Conservation (phyloP, 106 monocot species). For the Phalaenopsis aphrodite region DNA sequence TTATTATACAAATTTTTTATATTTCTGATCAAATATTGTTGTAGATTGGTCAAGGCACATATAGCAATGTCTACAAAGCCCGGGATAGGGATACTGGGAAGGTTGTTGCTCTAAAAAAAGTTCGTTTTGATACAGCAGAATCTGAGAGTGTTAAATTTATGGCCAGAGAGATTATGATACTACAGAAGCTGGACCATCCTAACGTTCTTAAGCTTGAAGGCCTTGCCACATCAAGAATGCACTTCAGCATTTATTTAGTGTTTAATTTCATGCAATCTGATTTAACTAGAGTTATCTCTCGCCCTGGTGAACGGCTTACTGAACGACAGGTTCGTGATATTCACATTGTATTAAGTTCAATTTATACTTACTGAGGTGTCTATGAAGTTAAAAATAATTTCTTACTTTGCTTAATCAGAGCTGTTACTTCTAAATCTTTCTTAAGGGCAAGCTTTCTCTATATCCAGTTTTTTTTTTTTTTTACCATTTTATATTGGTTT, state of each 20-base stretch:
- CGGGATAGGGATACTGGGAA: slow-evolving; percentile 37
- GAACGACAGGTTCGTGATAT: slow-evolving; percentile 23
- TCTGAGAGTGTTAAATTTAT: slow-evolving; percentile 42
- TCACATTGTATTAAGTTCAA: background rate
- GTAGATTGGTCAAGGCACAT: slow-evolving; percentile 43
- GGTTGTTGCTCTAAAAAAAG: slow-evolving; percentile 38
- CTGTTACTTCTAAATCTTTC: background rate
- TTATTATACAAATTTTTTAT: background rate
- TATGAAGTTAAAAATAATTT: background rate
- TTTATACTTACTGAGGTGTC: background rate
- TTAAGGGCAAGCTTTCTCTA: background rate
- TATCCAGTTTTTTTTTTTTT: background rate
- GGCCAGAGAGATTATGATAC: slow-evolving; percentile 39
- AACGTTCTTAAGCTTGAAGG: slow-evolving; percentile 44
- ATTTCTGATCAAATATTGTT: background rate
- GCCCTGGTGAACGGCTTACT: slow-evolving; percentile 14
- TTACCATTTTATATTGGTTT: background rate
- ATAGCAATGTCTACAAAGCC: slow-evolving; percentile 40
- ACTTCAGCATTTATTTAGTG: slow-evolving; percentile 35
- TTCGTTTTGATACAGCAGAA: slow-evolving; percentile 33
- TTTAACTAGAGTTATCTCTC: slow-evolving; percentile 28
- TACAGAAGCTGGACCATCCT: slow-evolving; percentile 35
- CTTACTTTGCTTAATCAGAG: background rate
- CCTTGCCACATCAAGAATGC: slow-evolving; percentile 40
- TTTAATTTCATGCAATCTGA: slow-evolving; percentile 41